Evolutionary conservation across 2,329 filamentous ascomycete species (phyloP).

Genomic region (Sphaerulina populicola): DNA sequence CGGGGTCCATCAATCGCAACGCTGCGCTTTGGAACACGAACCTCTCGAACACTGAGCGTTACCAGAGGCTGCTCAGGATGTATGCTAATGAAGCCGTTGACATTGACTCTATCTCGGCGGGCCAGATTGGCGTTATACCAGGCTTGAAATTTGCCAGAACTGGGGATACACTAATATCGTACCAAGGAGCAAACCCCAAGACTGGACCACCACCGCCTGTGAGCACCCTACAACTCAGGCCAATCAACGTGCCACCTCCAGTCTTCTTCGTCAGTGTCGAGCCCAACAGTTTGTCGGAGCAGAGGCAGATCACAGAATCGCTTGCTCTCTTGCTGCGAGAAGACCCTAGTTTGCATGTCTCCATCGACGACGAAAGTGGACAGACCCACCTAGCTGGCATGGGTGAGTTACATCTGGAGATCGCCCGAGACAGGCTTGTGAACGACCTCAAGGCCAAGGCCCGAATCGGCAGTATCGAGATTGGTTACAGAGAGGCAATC

Average conservation of each 20-base stretch:
- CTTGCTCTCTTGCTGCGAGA: constrained; percentile 74
- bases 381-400: constrained; percentile 92
- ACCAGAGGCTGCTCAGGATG: constrained; percentile 76
- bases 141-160: constrained; percentile 88
- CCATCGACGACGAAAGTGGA: constrained; percentile 77
- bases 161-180: constrained; percentile 80
- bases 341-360: constrained; percentile 84
- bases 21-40: constrained; percentile 79
- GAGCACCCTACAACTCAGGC: constrained; percentile 69
- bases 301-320: constrained; percentile 68
- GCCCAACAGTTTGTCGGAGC: constrained; percentile 65
- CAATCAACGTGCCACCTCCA: constrained; percentile 81
- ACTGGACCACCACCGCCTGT: constrained; percentile 60
- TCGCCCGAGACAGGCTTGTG: constrained; percentile 77
- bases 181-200: constrained; percentile 53
- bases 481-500: constrained; percentile 85
- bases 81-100: constrained; percentile 82
- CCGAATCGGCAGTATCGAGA: constrained; percentile 81
- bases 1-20: constrained; percentile 67
- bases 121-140: constrained; percentile 88
- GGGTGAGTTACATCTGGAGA: constrained; percentile 92
- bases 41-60: constrained; percentile 67
- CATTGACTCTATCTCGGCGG: constrained; percentile 67
- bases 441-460: constrained; percentile 82
- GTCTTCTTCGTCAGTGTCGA: constrained; percentile 97